Conservation (phyloP, 2,329 filamentous ascomycete genomes). For the Paecilomyces fulvus region DNA sequence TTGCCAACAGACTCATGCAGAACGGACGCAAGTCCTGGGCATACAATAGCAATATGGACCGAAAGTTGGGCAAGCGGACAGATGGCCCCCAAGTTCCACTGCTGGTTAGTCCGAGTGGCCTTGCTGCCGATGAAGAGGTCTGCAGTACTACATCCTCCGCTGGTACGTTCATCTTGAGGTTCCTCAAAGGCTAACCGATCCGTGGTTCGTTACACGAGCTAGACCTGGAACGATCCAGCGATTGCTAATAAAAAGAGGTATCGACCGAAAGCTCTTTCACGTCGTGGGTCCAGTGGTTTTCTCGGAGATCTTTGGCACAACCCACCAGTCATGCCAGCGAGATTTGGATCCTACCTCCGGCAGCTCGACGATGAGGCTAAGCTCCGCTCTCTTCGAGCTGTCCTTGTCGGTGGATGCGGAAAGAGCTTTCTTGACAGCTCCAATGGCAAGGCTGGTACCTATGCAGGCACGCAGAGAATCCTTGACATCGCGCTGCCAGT, state of each 20-base stretch:
- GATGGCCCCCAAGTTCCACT: neutral
- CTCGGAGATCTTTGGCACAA: constrained; percentile 31
- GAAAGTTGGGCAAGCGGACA: neutral
- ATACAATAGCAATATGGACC: neutral
- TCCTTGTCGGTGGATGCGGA: constrained; percentile 15
- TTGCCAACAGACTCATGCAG: neutral
- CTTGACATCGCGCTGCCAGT: constrained; percentile 54
- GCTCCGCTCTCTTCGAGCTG: neutral
- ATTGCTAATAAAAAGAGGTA: neutral
- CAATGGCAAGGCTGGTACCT: constrained; percentile 57
- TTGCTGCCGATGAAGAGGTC: neutral
- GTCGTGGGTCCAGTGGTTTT: neutral
- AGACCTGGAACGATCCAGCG: neutral
- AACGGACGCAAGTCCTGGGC: neutral
- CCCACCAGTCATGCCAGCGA: constrained; percentile 40
- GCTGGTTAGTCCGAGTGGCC: neutral
- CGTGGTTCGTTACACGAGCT: neutral
- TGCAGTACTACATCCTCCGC: neutral
- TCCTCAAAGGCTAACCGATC: neutral
- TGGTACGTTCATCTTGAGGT: neutral
- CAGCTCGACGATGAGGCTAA: constrained; percentile 27
- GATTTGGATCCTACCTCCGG: constrained; percentile 29
- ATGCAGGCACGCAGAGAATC: constrained; percentile 62
- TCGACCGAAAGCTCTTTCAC: neutral
- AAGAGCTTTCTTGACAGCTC: constrained; percentile 50